A percentile compares a stretch with the other conserved stretches of the same genome.
These are phyloP conservation scores for Senecio squalidus DNA, from an alignment of 140 eudicot genomes.

Conservation along the genomic window DNA sequence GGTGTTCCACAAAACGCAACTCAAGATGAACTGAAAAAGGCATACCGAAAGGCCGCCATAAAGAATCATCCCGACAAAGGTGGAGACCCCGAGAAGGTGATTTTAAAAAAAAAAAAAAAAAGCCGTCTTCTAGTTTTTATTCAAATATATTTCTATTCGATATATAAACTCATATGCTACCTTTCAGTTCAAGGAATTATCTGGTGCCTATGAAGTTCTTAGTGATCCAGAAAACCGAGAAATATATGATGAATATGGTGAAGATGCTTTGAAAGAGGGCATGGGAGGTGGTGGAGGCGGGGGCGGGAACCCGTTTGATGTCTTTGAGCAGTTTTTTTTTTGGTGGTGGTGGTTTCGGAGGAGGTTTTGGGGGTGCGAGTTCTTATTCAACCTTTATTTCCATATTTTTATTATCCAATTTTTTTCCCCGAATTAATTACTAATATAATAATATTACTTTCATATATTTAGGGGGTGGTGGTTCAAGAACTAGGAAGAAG, in stretches of 20 bases:
- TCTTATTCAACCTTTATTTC: background rate
- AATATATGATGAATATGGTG: constrained; percentile 70
- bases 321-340: constrained; percentile 62
- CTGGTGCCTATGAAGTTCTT: constrained; percentile 82
- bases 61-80: constrained; percentile 92
- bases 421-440: background rate
- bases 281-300: constrained; percentile 56
- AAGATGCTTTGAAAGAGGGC: constrained; percentile 82
- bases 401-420: background rate
- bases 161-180: background rate
- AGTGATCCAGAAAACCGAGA: constrained; percentile 72
- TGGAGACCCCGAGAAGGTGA: constrained; percentile 90
- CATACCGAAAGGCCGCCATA: constrained; percentile 71
- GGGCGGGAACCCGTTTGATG: constrained; percentile 49
- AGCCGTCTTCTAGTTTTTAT: too few species aligned
- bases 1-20: constrained; percentile 62
- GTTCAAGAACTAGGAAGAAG: constrained; percentile 46
- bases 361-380: constrained; percentile 54
- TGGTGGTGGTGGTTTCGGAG: constrained; percentile 47
- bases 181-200: constrained; percentile 65
- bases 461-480: constrained; percentile 40
- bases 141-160: background rate
- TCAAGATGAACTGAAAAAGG: too few species aligned
- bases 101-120: too few species aligned
- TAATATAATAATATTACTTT: background rate